Evolutionary conservation across 2,329 filamentous ascomycete genomes (phyloP).

Genomic region (Aspergillus novoparasiticus): DNA sequence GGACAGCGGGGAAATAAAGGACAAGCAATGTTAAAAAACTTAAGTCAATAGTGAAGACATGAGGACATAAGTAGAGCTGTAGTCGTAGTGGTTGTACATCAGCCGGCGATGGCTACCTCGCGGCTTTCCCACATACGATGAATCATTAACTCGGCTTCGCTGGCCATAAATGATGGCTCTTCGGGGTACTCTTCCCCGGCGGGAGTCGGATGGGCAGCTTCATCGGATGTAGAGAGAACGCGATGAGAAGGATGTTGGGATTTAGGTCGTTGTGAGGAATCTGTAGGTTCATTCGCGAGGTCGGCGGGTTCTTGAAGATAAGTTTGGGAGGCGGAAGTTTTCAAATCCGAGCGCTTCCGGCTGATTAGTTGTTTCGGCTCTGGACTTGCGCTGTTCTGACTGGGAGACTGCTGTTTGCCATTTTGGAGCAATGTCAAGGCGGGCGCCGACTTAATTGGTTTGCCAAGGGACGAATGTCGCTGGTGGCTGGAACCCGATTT

Average conservation of each 20-base stretch:
- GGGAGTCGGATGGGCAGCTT: conserved; percentile 25
- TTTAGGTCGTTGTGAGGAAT: conserved; percentile 23
- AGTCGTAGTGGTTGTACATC: conserved; percentile 13
- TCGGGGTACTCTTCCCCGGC: conserved; percentile 27
- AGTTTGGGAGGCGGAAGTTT: conserved; percentile 29
- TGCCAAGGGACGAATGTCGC: conserved; percentile 28
- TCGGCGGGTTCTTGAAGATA: conserved; percentile 39
- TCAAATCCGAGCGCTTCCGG: conserved; percentile 25
- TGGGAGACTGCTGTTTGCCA: conserved; percentile 22
- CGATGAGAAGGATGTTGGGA: conserved; percentile 37
- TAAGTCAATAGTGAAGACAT: conserved; percentile 4
- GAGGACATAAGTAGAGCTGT: not conserved
- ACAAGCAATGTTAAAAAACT: conserved; percentile 10
- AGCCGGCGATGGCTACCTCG: conserved; percentile 41
- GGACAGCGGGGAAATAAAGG: not conserved
- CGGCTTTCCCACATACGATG: conserved; percentile 49
- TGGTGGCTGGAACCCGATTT: conserved; percentile 17
- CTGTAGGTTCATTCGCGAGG: conserved; percentile 29
- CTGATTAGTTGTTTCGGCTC: conserved; percentile 26
- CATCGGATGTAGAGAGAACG: conserved; percentile 39
- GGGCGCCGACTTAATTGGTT: conserved; percentile 39
- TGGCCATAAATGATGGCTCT: conserved; percentile 26
- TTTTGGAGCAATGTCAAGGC: conserved; percentile 35
- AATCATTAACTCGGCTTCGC: conserved; percentile 43
- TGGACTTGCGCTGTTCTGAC: conserved; percentile 23